phyloP scores from a whole-genome alignment of 2,329 filamentous ascomycete genomes.

The Tricladium varicosporioides region DNA sequence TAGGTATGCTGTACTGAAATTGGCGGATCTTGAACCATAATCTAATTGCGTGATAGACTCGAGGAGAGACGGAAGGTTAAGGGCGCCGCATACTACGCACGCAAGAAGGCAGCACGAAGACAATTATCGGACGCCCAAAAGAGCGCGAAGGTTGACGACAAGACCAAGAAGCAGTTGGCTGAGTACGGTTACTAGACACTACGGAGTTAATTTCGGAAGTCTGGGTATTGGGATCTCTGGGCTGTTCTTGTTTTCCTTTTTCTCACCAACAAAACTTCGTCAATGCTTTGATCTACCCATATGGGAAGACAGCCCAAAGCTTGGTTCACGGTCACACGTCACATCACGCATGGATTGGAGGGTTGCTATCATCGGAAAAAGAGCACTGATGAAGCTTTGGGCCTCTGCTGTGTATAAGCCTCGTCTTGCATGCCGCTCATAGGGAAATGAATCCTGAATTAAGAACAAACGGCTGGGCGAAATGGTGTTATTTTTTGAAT shows the following conservation, averaged over 20 bases:
- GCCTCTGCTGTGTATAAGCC: constrained; percentile 34
- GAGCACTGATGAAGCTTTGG: constrained; percentile 29
- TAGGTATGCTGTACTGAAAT: constrained; percentile 60
- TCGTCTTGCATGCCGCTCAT: constrained; percentile 33
- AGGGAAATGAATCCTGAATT: constrained; percentile 33
- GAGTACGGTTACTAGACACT: constrained; percentile 80
- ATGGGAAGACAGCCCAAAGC: constrained; percentile 31
- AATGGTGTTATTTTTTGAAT: constrained; percentile 10
- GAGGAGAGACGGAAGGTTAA: constrained; percentile 99
- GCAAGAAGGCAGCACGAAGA: constrained; percentile 95
- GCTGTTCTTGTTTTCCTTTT: constrained; percentile 27
- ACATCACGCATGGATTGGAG: constrained; percentile 30
- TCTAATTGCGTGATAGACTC: constrained; percentile 58
- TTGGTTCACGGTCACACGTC: constrained; percentile 25
- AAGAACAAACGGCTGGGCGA: constrained; percentile 23
- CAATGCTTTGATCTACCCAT: constrained; percentile 36
- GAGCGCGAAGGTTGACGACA: constrained; percentile 80
- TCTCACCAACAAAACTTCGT: constrained; percentile 24
- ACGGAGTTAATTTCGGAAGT: constrained; percentile 27
- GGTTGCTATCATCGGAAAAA: constrained; percentile 30
- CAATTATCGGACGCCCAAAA: constrained; percentile 92
- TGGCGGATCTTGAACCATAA: constrained; percentile 6
- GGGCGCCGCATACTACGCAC: constrained; percentile 98
- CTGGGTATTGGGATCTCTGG: constrained; percentile 20
- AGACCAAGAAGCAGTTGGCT: constrained; percentile 86